Conservation (phyloP, 768 basidiomycete genomes). For the Boletus vermiculosoides region DNA sequence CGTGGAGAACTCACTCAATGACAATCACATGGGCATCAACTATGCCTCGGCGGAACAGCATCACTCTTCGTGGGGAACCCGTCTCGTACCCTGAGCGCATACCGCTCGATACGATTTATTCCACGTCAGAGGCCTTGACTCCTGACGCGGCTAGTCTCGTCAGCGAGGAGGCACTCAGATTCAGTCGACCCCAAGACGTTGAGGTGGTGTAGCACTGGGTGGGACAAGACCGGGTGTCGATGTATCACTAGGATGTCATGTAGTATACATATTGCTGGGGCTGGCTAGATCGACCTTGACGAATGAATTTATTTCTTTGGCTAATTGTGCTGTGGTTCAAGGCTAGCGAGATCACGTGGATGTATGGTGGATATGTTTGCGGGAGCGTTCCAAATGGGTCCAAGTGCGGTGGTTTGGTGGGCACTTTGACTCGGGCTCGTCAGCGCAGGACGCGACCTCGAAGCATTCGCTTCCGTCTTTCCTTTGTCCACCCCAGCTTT, state of each 20-base stretch:
- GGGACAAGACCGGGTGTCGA: not conserved
- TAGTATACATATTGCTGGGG: not conserved
- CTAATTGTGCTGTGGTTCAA: not conserved
- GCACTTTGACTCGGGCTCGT: conserved; percentile 26
- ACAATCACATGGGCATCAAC: not conserved
- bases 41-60: not conserved
- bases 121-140: not conserved
- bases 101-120: conserved; percentile 1
- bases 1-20: not conserved
- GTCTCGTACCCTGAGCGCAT: not conserved
- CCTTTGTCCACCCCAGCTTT: conserved; percentile 9
- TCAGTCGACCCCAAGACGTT: not conserved
- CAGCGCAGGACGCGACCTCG: conserved; percentile 39
- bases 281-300: not conserved
- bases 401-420: conserved; percentile 19
- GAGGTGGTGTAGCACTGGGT: not conserved
- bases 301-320: too few species aligned
- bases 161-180: not conserved
- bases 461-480: conserved; percentile 13
- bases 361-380: conserved; percentile 5
- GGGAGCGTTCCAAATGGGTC: conserved; percentile 32
- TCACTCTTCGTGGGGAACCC: not conserved
- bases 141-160: not conserved
- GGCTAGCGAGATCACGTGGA: conserved; percentile 24
- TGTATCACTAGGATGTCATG: not conserved